Evolutionary conservation across 2,329 filamentous ascomycete species (phyloP), one percentile per base, ranked within the genome.

Genomic region (Trichoderma atrobrunneum): DNA sequence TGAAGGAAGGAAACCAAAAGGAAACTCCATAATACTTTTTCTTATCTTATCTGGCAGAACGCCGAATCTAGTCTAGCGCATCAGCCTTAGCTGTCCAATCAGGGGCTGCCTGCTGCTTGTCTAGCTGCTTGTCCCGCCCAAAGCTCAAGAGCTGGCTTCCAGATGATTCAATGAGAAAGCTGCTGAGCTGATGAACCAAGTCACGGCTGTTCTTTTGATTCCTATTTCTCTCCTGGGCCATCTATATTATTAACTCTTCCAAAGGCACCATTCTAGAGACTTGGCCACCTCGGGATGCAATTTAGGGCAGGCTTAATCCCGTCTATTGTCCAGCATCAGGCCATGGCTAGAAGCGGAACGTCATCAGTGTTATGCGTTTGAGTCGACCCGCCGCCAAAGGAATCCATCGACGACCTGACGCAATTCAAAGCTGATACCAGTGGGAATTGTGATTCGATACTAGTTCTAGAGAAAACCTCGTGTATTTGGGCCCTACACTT

Each of bases 31-130:
- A 24, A 70, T 62, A 51, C 56, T 51, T 70, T 70, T 70, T 43
- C 69, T 71, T 71, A 71, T 71, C 69, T 71, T 71, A 71, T 71
- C 69, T 18, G 8, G 28, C 1, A 4, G 12, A 59, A 26, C 21
- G 14, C 21, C 30, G 10, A 61, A 60, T 61, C 21, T 2, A 16
- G 61, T 21, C 28, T 71, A 71, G 69, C 36, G 69, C 14, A 5
- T 2, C 11, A 18, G 12, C 24, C 6, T 36, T 14, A 57, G 36
- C 48, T 51, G 36, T n/a, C 69, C 69, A 71, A 71, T 71, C 62
- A 71, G 28, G 56, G 18, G 43, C n/a, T 26, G 51, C 24, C 43
- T 60, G 60, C 56, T 60, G 61, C 69, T 66, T 14, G 16, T 64
- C 54, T 43, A 36, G 14, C 56, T 62, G 24, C 34, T 57, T 34